Evolutionary conservation across 495 filamentous ascomycete species (phyloP).

Genomic region (Xylaria grammica): DNA sequence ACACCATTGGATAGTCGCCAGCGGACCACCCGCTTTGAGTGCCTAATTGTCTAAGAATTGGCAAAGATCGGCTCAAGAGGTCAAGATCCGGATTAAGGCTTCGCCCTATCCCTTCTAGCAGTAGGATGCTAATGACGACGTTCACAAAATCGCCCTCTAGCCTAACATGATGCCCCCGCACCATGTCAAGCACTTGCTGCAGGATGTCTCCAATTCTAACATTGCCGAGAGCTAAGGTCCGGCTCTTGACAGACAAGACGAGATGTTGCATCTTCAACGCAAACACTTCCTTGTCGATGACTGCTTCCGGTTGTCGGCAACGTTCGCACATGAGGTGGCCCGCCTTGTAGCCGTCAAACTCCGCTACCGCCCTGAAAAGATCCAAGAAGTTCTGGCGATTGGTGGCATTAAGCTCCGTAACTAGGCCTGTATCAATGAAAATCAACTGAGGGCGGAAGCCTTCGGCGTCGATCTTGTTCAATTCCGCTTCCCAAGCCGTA

Average conservation of each 20-base stretch:
- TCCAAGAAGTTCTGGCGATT: slow-evolving; percentile 95
- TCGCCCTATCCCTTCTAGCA: slow-evolving; percentile 93
- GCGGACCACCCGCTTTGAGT: slow-evolving; percentile 71
- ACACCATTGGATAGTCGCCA: slow-evolving; percentile 91
- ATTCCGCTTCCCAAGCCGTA: slow-evolving; percentile 70
- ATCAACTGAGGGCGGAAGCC: slow-evolving; percentile 93
- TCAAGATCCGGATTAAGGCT: slow-evolving; percentile 86
- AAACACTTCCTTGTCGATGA: slow-evolving; percentile 87
- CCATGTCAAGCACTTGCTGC: slow-evolving; percentile 89
- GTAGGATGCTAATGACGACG: slow-evolving; percentile 91
- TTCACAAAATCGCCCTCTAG: slow-evolving; percentile 99
- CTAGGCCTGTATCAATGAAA: slow-evolving; percentile 97
- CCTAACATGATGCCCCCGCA: slow-evolving; percentile 89
- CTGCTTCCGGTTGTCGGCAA: slow-evolving; percentile 86
- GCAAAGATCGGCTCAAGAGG: slow-evolving; percentile 83
- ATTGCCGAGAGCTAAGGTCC: slow-evolving; percentile 90
- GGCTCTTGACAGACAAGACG: slow-evolving; percentile 84
- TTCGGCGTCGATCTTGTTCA: slow-evolving; percentile 81
- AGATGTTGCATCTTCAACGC: slow-evolving; percentile 96
- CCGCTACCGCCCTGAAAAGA: slow-evolving; percentile 92
- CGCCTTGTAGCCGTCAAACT: slow-evolving; percentile 96
- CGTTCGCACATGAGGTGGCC: slow-evolving; percentile 96
- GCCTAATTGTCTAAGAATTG: slow-evolving; percentile 88
- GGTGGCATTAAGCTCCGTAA: slow-evolving; percentile 85
- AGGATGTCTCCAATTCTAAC: slow-evolving; percentile 97